Base-by-base conservation (phyloP, 192 early-diverging fungal genomes). In the Gonapodya sp. region DNA sequence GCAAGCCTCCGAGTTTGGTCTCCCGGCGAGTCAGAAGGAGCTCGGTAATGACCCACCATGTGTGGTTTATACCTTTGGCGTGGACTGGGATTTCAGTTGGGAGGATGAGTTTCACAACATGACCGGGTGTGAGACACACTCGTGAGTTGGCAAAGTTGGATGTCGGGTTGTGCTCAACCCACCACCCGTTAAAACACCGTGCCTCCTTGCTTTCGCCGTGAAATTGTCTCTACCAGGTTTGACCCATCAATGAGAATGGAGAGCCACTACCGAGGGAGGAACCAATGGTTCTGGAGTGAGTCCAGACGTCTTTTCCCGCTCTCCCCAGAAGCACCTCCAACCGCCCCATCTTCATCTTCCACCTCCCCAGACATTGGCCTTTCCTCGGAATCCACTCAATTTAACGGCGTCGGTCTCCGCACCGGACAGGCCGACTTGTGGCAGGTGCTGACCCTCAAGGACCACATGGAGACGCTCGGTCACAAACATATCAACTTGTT, bases 271-370 rank as follows among this genome's bases (percentile, higher is more conserved):
- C 75, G 75, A 16, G 18, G 30, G 18, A 34, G 34, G 30, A 18
- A 77, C 75, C 75, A 77, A 18, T 77, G 75, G 75, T 77, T 32
- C 75, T 77, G 75, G 75, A 77, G 46, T 64, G 46, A 64, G 46
- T 64, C 8, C n/a, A n/a, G n/a, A n/a, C n/a, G n/a, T n/a, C n/a
- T n/a, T n/a, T n/a, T n/a, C n/a, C n/a, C n/a, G n/a, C n/a, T n/a
- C n/a, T n/a, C n/a, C n/a, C n/a, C n/a, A n/a, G n/a, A n/a, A n/a
- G n/a, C n/a, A n/a, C n/a, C n/a, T n/a, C n/a, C n/a, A n/a, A n/a
- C n/a, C n/a, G n/a, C n/a, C n/a, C n/a, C n/a, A n/a, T n/a, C n/a
- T n/a, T n/a, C 8, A 64, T 16, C 46, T 64, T 24, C 24, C 46
- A 64, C 8, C 46, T 24, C 8, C 46, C 46, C 8, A 64, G 46